Conservation (phyloP, 257 asterid species). For the Plantago elongata region DNA sequence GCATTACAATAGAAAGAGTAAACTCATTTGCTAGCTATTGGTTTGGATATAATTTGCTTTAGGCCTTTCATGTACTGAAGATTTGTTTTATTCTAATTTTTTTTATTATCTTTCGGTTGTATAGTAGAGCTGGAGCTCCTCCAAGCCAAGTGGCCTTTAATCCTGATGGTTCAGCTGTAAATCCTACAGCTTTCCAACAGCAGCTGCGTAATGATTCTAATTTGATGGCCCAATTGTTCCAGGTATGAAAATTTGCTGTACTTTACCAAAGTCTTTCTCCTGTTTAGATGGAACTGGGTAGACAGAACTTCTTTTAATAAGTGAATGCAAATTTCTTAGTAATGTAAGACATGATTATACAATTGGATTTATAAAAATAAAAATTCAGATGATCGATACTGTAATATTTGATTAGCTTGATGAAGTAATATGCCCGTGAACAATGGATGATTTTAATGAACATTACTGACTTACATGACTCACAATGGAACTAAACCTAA, state of each 20-base stretch:
- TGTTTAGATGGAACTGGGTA: constrained; percentile 6
- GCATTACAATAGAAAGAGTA: neutral
- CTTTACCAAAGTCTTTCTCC: neutral
- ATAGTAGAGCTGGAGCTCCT: constrained; percentile 51
- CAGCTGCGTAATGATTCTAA: constrained; percentile 77
- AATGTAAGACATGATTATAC: constrained; percentile 7
- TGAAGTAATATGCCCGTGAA: too few species aligned
- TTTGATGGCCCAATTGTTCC: constrained; percentile 82
- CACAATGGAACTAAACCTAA: constrained; percentile 15
- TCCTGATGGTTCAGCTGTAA: constrained; percentile 90
- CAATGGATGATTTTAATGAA: neutral
- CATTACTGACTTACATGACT: constrained; percentile 2
- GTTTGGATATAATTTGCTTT: constrained; percentile 4
- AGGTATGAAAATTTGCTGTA: constrained; percentile 41
- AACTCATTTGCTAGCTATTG: neutral
- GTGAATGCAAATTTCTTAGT: constrained; percentile 5
- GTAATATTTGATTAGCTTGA: neutral
- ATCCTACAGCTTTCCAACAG: constrained; percentile 92
- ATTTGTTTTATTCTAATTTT: constrained; percentile 10
- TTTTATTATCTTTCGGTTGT: constrained; percentile 15
- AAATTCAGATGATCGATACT: neutral
- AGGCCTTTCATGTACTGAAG: neutral
- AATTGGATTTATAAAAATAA: neutral
- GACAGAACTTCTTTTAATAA: neutral
- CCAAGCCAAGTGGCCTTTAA: constrained; percentile 48